Evolutionary conservation across 1,139 yeast species (phyloP), one percentile per base, ranked within the genome.

Genomic region (Lizanozyma gosingica): DNA sequence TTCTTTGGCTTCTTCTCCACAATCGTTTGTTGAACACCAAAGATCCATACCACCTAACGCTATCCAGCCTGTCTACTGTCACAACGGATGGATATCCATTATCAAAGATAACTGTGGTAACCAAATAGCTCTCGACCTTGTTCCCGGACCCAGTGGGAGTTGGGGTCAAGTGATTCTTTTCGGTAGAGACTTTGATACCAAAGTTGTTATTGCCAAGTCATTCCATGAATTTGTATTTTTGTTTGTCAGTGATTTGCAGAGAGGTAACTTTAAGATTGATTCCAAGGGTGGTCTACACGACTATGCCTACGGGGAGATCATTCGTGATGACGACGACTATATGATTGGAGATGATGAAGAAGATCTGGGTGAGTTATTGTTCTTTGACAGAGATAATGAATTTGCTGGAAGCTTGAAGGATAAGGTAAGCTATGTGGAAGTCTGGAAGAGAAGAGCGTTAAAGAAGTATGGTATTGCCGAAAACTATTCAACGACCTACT

Each of bases 131-230:
- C 52, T 79, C 37, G 85, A 79, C 57, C 62, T 79, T 40, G 71
- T 78, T 2, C 84, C 85, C 0, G 83, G 82, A 3, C 75, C 80
- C 18, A 62, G 59, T 32, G 85, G 85, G 37, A 58, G 57, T 46
- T 69, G 78, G 72, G 84, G 85, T 17, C 85, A 79, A 56, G 61
- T 79, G 15, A 78, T 79, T 43, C 57, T 78, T 36, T 79, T 73
- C 54, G 85, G 85, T 15, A 71, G 83, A 50, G 84, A 79, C 48
- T 78, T 63, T 51, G 83, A 79, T 56, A 74, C 80, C 39, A 78
- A 78, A 51, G 62, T 73, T 45, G 83, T 78, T 27, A 59, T 78
- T 46, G 82, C 83, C 3, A 53, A 63, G n/a, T 64, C 66, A 39
- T 77, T 79, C 57, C 71, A 72, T 34, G 81, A 78, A 45, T 78